Conservation (phyloP, 129 eudicot genomes). For the Artemisia tridentata region DNA sequence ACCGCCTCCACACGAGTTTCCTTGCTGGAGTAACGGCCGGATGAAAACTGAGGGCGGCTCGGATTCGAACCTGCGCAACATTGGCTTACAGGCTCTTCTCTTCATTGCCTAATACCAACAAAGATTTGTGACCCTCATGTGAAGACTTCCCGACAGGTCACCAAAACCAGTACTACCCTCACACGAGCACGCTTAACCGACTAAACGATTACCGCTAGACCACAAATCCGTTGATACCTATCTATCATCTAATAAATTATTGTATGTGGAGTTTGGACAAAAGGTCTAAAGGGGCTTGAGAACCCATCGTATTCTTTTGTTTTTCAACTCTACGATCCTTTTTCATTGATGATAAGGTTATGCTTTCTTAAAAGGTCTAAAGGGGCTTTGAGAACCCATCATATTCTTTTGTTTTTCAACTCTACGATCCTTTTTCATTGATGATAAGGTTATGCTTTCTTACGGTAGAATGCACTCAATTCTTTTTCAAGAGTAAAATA, state of each 20-base stretch:
- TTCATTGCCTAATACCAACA: too few relatives aligned
- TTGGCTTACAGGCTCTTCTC: too few relatives aligned
- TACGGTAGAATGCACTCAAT: constrained; percentile 2
- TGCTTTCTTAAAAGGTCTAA: constrained; percentile 16
- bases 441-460: constrained; percentile 22
- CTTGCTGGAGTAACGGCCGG: too few relatives aligned
- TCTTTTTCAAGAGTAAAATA: not conserved
- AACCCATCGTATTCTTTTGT: not conserved
- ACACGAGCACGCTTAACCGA: too few relatives aligned
- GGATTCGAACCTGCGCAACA: too few relatives aligned
- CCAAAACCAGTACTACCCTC: too few relatives aligned
- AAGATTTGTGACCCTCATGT: too few relatives aligned
- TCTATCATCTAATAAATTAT: not conserved
- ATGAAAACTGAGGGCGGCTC: too few relatives aligned
- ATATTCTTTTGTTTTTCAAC: constrained; percentile 1
- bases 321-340: constrained; percentile 18
- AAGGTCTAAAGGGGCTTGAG: not conserved
- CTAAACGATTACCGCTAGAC: too few relatives aligned
- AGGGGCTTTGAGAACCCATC: not conserved
- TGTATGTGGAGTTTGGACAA: not conserved
- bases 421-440: constrained; percentile 14
- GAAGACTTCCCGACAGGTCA: too few relatives aligned
- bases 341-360: constrained; percentile 22
- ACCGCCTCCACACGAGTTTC: too few relatives aligned
- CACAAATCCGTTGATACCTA: too few relatives aligned